These are phyloP conservation scores for Vanderwaltozyma verrucispora DNA, from an alignment of 805 yeast species.

Conservation along the genomic window DNA sequence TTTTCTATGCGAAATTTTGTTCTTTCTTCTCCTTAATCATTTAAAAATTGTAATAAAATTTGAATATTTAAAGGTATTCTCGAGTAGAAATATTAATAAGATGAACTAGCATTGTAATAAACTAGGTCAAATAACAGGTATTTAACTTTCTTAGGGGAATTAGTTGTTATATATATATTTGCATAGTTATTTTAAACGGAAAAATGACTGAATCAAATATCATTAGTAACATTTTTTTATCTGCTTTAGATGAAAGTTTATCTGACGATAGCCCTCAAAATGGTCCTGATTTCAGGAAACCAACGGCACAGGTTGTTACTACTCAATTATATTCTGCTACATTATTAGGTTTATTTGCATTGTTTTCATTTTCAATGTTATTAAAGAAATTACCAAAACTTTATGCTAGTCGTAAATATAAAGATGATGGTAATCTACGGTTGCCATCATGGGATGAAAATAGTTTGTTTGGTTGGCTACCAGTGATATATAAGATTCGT, in stretches of 20 bases:
- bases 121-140: too few species aligned
- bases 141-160: too few species aligned
- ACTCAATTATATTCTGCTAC: slow-evolving; percentile 69
- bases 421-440: slow-evolving; percentile 19
- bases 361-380: slow-evolving; percentile 57
- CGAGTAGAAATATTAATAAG: too few species aligned
- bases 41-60: too few species aligned
- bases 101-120: too few species aligned
- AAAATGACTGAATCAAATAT: too few species aligned
- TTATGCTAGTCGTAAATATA: slow-evolving; percentile 63
- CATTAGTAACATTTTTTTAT: not conserved
- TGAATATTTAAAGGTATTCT: too few species aligned
- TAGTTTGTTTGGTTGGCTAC: slow-evolving; percentile 74
- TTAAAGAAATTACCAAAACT: slow-evolving; percentile 69
- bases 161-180: too few species aligned
- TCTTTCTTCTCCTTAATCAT: too few species aligned
- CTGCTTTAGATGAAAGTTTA: not conserved
- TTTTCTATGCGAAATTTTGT: too few species aligned
- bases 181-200: too few species aligned
- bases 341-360: slow-evolving; percentile 56
- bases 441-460: slow-evolving; percentile 29
- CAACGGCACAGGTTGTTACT: slow-evolving; percentile 48
- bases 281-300: slow-evolving; percentile 27
- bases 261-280: not conserved
- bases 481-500: slow-evolving; percentile 47